Conservation (phyloP, 1,284 basidiomycete genomes). For the Stygiomarasmius scandens region DNA sequence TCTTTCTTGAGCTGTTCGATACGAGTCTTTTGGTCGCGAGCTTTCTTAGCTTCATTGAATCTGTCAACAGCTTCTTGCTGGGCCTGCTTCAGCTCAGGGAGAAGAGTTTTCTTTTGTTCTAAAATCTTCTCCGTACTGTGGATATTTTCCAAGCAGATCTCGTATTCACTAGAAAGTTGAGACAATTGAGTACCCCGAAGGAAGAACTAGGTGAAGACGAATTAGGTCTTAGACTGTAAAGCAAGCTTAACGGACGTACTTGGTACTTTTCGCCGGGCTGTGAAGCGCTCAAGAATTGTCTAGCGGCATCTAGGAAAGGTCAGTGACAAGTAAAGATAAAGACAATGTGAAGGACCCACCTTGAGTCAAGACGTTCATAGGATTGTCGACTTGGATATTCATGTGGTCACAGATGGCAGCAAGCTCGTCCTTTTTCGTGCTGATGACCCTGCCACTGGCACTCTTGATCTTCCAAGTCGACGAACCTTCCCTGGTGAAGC, state of each 20-base stretch:
- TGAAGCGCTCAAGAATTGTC: slow-evolving; percentile 88
- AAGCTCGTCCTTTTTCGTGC: slow-evolving; percentile 85
- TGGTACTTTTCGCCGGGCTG: slow-evolving; percentile 89
- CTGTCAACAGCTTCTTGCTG: slow-evolving; percentile 62
- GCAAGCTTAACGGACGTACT: slow-evolving; percentile 43
- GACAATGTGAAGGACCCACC: slow-evolving; percentile 42
- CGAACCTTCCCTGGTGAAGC: slow-evolving; percentile 75
- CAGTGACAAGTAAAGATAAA: not conserved
- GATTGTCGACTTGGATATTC: slow-evolving; percentile 97
- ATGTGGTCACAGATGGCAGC: slow-evolving; percentile 90
- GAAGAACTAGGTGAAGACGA: slow-evolving; percentile 75
- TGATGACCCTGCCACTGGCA: slow-evolving; percentile 66
- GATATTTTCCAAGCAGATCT: slow-evolving; percentile 74
- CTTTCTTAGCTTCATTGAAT: slow-evolving; percentile 76
- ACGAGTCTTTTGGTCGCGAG: slow-evolving; percentile 70
- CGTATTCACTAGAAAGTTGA: slow-evolving; percentile 88
- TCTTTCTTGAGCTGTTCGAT: slow-evolving; percentile 77
- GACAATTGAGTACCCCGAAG: slow-evolving; percentile 90
- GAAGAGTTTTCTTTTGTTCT: slow-evolving; percentile 65
- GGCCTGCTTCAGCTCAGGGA: slow-evolving; percentile 72
- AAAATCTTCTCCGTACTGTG: slow-evolving; percentile 66
- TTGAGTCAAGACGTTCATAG: slow-evolving; percentile 93
- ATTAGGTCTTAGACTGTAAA: not conserved
- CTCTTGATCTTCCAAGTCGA: slow-evolving; percentile 85
- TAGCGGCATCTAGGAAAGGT: slow-evolving; percentile 46